Evolutionary conservation across 768 basidiomycete species (phyloP).

Genomic region (Hygrophorus pudorinus): DNA sequence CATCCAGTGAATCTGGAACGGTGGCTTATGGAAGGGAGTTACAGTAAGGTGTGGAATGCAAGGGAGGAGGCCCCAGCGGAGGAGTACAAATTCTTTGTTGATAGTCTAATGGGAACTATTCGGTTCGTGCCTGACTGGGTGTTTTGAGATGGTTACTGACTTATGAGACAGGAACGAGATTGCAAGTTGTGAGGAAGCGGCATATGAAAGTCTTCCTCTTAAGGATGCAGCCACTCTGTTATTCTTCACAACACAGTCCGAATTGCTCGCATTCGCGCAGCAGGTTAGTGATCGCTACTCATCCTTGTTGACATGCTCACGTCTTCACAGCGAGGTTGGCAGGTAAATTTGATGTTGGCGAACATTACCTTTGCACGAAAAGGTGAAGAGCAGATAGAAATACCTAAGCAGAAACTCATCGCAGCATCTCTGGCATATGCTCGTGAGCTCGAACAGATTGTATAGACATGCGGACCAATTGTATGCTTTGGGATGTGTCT

Average conservation of each 20-base stretch:
- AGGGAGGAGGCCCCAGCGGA: constrained; percentile 86
- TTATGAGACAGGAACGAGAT: constrained; percentile 72
- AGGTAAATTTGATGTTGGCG: constrained; percentile 60
- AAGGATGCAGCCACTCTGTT: constrained; percentile 85
- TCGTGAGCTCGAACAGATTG: constrained; percentile 84
- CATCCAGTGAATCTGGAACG: constrained; percentile 89
- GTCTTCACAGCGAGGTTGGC: constrained; percentile 63
- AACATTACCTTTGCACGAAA: constrained; percentile 75
- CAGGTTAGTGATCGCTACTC: constrained; percentile 32
- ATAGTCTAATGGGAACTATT: constrained; percentile 90
- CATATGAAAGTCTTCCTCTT: constrained; percentile 85
- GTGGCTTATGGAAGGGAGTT: constrained; percentile 98
- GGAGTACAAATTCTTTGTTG: constrained; percentile 92
- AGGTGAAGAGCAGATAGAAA: constrained; percentile 73
- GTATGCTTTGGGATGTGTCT: not conserved
- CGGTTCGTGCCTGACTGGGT: constrained; percentile 37
- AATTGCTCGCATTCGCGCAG: constrained; percentile 75
- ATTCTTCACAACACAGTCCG: constrained; percentile 80
- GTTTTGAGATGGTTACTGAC: not conserved
- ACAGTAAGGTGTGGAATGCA: constrained; percentile 96
- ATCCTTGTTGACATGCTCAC: constrained; percentile 4
- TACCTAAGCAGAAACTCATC: constrained; percentile 80
- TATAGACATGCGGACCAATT: constrained; percentile 48
- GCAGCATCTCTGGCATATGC: constrained; percentile 71
- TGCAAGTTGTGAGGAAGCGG: constrained; percentile 90